phyloP scores from a whole-genome alignment of 331 rosid species.

The Phaseolus coccineus region DNA sequence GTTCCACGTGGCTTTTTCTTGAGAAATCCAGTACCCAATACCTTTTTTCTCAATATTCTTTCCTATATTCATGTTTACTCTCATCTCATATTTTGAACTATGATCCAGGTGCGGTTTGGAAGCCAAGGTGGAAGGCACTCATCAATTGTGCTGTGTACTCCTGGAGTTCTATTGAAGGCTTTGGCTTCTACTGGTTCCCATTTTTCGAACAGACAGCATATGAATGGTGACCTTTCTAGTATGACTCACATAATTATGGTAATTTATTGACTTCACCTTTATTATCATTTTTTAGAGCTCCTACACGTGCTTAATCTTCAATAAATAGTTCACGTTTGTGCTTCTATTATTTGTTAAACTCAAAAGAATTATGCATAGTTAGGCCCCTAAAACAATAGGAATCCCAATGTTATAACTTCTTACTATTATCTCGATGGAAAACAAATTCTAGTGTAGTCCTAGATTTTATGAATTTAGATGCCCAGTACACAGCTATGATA shows the following conservation, averaged over 20 bases:
- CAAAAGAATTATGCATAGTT: not conserved
- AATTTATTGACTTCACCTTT: constrained; percentile 41
- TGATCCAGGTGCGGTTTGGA: constrained; percentile 81
- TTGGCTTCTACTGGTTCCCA: constrained; percentile 62
- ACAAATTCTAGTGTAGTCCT: not conserved
- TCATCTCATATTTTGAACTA: constrained; percentile 22
- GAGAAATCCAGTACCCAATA: not conserved
- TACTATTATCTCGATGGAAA: not conserved
- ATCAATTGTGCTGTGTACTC: constrained; percentile 87
- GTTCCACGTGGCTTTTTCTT: not conserved
- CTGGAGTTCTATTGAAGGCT: constrained; percentile 82
- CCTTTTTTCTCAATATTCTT: not conserved
- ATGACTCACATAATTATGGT: constrained; percentile 95
- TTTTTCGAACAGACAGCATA: constrained; percentile 37
- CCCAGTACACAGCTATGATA: not conserved
- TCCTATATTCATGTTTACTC: constrained; percentile 1
- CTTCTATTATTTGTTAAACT: constrained; percentile 5
- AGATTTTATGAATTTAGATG: not conserved
- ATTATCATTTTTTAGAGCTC: constrained; percentile 41
- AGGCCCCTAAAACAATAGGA: not conserved
- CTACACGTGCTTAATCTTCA: constrained; percentile 44
- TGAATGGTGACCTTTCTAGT: constrained; percentile 50
- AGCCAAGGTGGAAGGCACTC: constrained; percentile 82
- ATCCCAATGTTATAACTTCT: not conserved
- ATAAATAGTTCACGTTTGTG: not conserved